Evolutionary conservation across 257 asterid genomes (phyloP).

Genomic region (Lavandula angustifolia): DNA sequence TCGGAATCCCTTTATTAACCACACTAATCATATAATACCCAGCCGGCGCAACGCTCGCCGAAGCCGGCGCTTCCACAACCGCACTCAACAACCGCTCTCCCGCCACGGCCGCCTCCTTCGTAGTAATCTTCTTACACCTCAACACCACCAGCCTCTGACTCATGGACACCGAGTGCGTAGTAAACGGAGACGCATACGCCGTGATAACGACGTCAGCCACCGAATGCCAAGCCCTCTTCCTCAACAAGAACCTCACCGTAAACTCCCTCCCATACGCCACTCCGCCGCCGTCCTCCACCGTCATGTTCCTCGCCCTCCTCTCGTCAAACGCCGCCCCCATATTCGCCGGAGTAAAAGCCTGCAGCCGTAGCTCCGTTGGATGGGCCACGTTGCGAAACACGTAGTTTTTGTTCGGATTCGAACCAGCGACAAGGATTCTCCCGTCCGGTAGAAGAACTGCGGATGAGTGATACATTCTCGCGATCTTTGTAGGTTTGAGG

Average conservation of each 20-base stretch:
- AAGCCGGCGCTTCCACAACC: constrained; percentile 58
- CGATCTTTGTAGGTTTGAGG: constrained; percentile 45
- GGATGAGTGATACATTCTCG: constrained; percentile 64
- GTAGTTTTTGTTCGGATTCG: constrained; percentile 57
- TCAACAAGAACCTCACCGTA: constrained; percentile 38
- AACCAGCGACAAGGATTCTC: constrained; percentile 58
- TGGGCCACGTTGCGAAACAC: constrained; percentile 34
- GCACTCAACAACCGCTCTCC: constrained; percentile 47
- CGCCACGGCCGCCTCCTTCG: constrained; percentile 33
- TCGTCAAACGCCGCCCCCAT: constrained; percentile 41
- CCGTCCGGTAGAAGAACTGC: constrained; percentile 61
- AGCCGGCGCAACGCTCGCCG: constrained; percentile 57
- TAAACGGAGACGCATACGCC: constrained; percentile 59
- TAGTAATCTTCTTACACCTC: constrained; percentile 36
- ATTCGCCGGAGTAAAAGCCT: constrained; percentile 51
- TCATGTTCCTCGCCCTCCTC: constrained; percentile 50
- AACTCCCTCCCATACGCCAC: constrained; percentile 46
- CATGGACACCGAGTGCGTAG: constrained; percentile 65
- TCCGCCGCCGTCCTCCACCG: constrained; percentile 25
- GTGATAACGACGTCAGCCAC: constrained; percentile 35
- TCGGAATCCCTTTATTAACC: constrained; percentile 57
- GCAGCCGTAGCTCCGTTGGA: constrained; percentile 63
- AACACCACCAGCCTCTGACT: constrained; percentile 63
- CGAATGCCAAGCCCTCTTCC: constrained; percentile 14
- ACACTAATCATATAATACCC: constrained; percentile 71